Percentiles rank a stretch among this genome's conserved stretches.
Conservation (phyloP, 495 filamentous ascomycete species). For the Lophiotrema nucula region DNA sequence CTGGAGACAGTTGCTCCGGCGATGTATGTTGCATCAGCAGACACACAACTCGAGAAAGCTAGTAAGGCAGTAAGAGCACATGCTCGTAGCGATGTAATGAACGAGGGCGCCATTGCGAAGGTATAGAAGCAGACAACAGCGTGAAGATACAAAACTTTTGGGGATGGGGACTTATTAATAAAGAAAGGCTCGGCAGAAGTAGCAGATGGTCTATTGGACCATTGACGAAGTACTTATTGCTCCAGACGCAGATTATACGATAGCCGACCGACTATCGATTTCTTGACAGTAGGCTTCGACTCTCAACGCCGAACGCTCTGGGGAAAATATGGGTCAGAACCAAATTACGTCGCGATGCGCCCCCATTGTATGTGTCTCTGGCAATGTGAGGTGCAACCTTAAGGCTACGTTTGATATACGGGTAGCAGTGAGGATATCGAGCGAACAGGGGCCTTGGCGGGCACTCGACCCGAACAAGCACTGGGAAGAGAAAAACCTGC, state of each 20-base stretch:
- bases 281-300: too few species aligned
- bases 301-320: too few species aligned
- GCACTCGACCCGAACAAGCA: slow-evolving; percentile 1
- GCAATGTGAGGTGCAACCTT: slow-evolving; percentile 13
- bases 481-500: slow-evolving; percentile 3
- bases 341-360: slow-evolving; percentile 15
- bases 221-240: slow-evolving; percentile 5
- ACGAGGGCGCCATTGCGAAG: slow-evolving; percentile 23
- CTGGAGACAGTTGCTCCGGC: slow-evolving; percentile 30
- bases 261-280: slow-evolving; percentile 31
- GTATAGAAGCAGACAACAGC: neutral
- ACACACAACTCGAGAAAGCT: slow-evolving; percentile 6
- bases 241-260: slow-evolving; percentile 27
- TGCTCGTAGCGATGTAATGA: slow-evolving; percentile 16
- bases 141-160: slow-evolving; percentile 17
- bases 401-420: neutral
- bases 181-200: slow-evolving; percentile 26
- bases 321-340: neutral
- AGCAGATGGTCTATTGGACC: slow-evolving; percentile 15
- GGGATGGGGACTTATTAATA: slow-evolving; percentile 31
- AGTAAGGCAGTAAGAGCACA: slow-evolving; percentile 22
- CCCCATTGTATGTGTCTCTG: slow-evolving; percentile 1
- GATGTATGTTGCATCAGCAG: slow-evolving; percentile 10
- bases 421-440: slow-evolving; percentile 10
- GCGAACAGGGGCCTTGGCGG: slow-evolving; percentile 26